Conservation (phyloP, 768 basidiomycete genomes). For the Phanerodontia chrysosporium region DNA sequence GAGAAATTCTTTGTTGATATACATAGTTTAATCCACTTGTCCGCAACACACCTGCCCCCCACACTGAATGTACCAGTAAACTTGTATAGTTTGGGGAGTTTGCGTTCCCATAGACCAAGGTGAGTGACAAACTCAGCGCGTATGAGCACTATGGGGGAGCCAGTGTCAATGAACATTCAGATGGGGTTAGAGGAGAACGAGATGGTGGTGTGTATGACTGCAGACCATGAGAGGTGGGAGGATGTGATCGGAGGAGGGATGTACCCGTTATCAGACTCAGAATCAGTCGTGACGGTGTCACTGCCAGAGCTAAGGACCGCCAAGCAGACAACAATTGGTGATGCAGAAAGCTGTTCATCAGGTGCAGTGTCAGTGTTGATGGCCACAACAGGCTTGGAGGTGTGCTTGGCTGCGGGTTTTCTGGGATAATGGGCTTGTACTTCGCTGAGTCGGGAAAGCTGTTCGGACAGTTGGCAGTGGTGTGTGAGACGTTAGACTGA, state of each 20-base stretch:
- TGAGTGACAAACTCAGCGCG: not conserved
- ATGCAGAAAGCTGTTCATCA: too few relatives aligned
- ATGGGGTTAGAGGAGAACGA: not conserved
- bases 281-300: too few relatives aligned
- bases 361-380: too few relatives aligned
- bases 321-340: too few relatives aligned
- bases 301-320: too few relatives aligned
- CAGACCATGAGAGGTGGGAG: not conserved
- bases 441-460: not conserved
- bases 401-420: too few relatives aligned
- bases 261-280: not conserved
- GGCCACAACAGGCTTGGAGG: too few relatives aligned
- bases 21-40: not conserved
- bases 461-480: not conserved
- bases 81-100: not conserved
- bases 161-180: constrained; percentile 5
- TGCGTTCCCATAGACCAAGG: not conserved
- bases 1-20: not conserved
- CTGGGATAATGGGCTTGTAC: not conserved
- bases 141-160: not conserved
- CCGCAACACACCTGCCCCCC: not conserved
- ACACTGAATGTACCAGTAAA: too few relatives aligned
- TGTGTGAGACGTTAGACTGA: not conserved
- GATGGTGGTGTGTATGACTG: too few relatives aligned
- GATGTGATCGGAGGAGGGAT: not conserved